Percentiles rank a stretch among this genome's conserved stretches.
phyloP scores from a whole-genome alignment of 2,329 filamentous ascomycete species.

The Exophiala viscosa region DNA sequence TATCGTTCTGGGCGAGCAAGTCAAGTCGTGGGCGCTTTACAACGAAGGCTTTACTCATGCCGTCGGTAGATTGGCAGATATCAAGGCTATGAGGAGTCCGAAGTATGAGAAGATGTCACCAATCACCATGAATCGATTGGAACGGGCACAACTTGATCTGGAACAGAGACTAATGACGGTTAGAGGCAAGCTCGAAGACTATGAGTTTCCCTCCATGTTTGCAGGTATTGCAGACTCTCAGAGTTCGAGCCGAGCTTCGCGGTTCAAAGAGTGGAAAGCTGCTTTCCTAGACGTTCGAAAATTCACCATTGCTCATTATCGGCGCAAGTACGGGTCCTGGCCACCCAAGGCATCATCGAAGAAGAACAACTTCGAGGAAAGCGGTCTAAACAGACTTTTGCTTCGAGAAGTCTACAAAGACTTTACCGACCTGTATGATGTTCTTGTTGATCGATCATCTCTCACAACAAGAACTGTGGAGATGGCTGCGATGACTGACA shows the following conservation, averaged over 20 bases:
- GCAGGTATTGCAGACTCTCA: slow-evolving; percentile 82
- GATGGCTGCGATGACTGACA: slow-evolving; percentile 57
- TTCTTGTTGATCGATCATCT: slow-evolving; percentile 74
- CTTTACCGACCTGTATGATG: slow-evolving; percentile 80
- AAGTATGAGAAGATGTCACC: slow-evolving; percentile 68
- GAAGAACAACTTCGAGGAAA: slow-evolving; percentile 84
- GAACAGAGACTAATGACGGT: slow-evolving; percentile 67
- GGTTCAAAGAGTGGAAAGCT: slow-evolving; percentile 78
- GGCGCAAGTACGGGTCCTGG: slow-evolving; percentile 68
- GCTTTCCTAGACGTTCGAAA: slow-evolving; percentile 71
- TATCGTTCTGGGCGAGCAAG: slow-evolving; percentile 80
- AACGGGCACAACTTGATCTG: slow-evolving; percentile 76
- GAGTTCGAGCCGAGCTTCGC: slow-evolving; percentile 70
- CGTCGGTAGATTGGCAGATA: slow-evolving; percentile 74
- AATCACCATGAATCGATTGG: slow-evolving; percentile 72
- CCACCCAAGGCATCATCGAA: slow-evolving; percentile 87
- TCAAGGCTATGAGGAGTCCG: slow-evolving; percentile 65
- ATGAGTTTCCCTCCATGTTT: slow-evolving; percentile 88
- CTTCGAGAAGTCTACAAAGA: slow-evolving; percentile 80
- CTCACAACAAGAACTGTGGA: slow-evolving; percentile 77
- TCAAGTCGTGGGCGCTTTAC: slow-evolving; percentile 78
- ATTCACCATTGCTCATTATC: slow-evolving; percentile 69
- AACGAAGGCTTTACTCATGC: slow-evolving; percentile 89
- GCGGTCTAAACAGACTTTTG: slow-evolving; percentile 79
- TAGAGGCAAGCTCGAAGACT: slow-evolving; percentile 72